Evolutionary conservation across 495 filamentous ascomycete genomes (phyloP), one percentile per base, ranked within the genome.

Genomic region (Lichenothelia convexa): DNA sequence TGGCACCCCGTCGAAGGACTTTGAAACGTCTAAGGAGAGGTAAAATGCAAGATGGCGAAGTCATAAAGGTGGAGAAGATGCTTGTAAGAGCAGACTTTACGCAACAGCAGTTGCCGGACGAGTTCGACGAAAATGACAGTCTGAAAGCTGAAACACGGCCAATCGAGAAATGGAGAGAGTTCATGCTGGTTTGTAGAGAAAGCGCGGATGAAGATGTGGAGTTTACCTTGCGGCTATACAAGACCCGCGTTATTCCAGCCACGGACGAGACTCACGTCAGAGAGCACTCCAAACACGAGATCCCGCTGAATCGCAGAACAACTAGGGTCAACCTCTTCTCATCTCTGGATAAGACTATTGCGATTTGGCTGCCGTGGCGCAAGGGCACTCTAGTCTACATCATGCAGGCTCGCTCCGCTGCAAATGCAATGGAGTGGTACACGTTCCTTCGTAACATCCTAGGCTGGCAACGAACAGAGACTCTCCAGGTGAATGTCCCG

Each of bases 41-140:
- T 4, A 57, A 57, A 35, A 22, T 61, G 4, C 57, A 66, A 35
- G 64, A 71, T 34, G 77, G 78, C 3, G 70, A 78, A 44, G 70
- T 82, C 26, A 51, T 80, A 38, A 81, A 80, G 49, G 74, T 75
- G 49, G 76, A 81, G 46, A 75, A 65, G 26, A 83, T 83, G 78
- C 64, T 83, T 8, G 68, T 82, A 6, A 63, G 71, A 8, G 62
- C 78, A 11, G 77, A 82, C 42, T 54, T 62, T 22, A 68, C 72
- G 0, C 22, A 51, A 15, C 61, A 71, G 41, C 55, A 57, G 1
- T 47, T 80, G 6, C 69, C 73, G 7, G 58, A 61, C 4, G 74
- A 80, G 40, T 83, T 73, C 38, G 64, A 70, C 21, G 78, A 83
- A 51, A 78, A 77, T 42, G 63, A 67, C 30, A 78, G 70, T 40